phyloP scores from a whole-genome alignment of 2,329 filamentous ascomycete species.

The Xylaria sp. region DNA sequence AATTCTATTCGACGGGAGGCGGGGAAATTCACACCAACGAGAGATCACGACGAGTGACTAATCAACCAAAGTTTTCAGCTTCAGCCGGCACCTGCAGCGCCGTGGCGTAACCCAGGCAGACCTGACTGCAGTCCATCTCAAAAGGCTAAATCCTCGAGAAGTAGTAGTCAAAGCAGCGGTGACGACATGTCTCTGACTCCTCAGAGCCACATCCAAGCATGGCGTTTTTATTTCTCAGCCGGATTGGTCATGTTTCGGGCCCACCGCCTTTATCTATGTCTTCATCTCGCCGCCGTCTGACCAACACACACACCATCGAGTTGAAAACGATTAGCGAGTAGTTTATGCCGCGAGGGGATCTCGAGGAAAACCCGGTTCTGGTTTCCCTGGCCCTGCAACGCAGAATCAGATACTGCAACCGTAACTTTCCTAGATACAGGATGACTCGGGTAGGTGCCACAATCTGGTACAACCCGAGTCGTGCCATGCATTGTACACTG shows the following conservation, averaged over 20 bases:
- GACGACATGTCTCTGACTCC: conserved; percentile 19
- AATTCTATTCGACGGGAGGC: neutral
- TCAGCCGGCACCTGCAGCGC: conserved; percentile 21
- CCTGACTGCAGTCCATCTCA: neutral
- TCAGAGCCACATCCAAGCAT: conserved; percentile 18
- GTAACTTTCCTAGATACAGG: conserved; percentile 26
- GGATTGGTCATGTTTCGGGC: neutral
- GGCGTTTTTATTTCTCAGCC: conserved; percentile 16
- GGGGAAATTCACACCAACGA: conserved; percentile 5
- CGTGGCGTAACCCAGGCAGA: conserved; percentile 10
- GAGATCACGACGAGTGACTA: neutral
- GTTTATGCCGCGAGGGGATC: conserved; percentile 15
- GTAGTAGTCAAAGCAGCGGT: conserved; percentile 20
- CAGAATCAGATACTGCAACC: conserved; percentile 24
- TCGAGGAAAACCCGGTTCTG: conserved; percentile 30
- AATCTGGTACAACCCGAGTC: conserved; percentile 22
- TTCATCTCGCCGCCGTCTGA: neutral
- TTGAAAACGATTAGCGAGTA: conserved; percentile 29
- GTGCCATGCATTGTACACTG: conserved; percentile 18
- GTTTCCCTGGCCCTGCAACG: conserved; percentile 14
- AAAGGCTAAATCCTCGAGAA: neutral
- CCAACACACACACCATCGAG: conserved; percentile 9
- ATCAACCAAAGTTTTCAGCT: conserved; percentile 28
- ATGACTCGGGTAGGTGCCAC: conserved; percentile 31
- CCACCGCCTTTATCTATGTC: conserved; percentile 19